Percentiles rank a stretch among this genome's conserved stretches.
Evolutionary conservation across 306 rosid species (phyloP).

Genomic region (Cucurbita pepo): DNA sequence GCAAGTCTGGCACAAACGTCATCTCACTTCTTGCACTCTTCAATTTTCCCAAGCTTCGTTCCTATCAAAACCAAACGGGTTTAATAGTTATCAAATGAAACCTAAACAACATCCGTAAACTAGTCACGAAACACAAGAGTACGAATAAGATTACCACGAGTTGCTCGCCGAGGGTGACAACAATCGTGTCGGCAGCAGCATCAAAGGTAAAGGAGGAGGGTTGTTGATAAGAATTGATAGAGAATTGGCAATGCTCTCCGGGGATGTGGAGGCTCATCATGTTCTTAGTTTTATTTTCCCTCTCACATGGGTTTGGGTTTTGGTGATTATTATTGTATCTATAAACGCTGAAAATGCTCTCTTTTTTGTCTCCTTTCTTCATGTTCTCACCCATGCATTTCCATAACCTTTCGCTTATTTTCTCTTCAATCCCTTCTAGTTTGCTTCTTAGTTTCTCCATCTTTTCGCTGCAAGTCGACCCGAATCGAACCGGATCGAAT

Average conservation of each 20-base stretch:
- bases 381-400: slow-evolving; percentile 8
- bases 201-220: slow-evolving; percentile 33
- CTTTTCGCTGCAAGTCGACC: slow-evolving; percentile 8
- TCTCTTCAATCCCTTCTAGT: slow-evolving; percentile 40
- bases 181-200: slow-evolving; percentile 41
- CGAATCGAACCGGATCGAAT: not conserved
- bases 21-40: slow-evolving; percentile 38
- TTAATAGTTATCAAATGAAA: too few species aligned
- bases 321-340: slow-evolving; percentile 31
- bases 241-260: slow-evolving; percentile 35
- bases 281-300: not conserved
- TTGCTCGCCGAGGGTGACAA: slow-evolving; percentile 57
- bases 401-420: slow-evolving; percentile 18
- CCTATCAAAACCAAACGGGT: slow-evolving; percentile 15
- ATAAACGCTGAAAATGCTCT: slow-evolving; percentile 24
- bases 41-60: slow-evolving; percentile 33
- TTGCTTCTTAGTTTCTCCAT: slow-evolving; percentile 43
- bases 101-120: too few species aligned
- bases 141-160: slow-evolving; percentile 34
- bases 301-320: not conserved
- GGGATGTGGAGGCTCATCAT: slow-evolving; percentile 57
- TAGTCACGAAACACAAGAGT: not conserved
- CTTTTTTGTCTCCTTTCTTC: slow-evolving; percentile 14
- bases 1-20: slow-evolving; percentile 31
- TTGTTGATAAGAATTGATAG: slow-evolving; percentile 22